Percentiles rank a stretch among this genome's conserved stretches.
phyloP scores from a whole-genome alignment of 1,139 yeast species.

The Pichia sp. region DNA sequence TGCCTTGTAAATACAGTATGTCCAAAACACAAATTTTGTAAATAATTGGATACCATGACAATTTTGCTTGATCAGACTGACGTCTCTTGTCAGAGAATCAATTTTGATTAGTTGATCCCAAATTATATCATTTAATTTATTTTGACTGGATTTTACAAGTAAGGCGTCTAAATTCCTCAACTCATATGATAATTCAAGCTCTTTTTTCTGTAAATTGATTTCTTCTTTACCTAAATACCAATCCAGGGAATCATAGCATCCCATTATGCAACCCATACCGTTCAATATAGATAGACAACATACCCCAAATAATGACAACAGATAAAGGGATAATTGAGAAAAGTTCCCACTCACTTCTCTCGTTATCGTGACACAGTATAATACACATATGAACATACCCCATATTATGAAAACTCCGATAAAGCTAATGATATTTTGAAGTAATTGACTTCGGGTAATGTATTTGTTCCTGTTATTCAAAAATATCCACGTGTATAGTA shows the following conservation, averaged over 20 bases:
- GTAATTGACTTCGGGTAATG: constrained; percentile 1
- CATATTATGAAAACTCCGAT: constrained; percentile 16
- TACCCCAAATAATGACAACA: constrained; percentile 47
- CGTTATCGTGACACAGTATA: constrained; percentile 4
- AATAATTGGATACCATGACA: constrained; percentile 1
- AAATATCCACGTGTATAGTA: constrained; percentile 14
- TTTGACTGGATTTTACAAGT: neutral
- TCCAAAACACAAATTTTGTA: constrained; percentile 37
- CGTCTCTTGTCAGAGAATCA: constrained; percentile 13
- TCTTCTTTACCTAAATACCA: constrained; percentile 21
- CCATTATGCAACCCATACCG: constrained; percentile 49
- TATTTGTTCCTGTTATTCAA: neutral
- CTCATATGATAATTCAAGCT: constrained; percentile 20
- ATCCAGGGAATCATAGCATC: constrained; percentile 30
- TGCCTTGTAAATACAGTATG: constrained; percentile 63
- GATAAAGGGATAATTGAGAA: constrained; percentile 33
- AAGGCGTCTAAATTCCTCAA: constrained; percentile 9
- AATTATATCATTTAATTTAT: neutral
- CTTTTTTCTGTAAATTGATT: constrained; percentile 9
- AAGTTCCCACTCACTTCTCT: constrained; percentile 15
- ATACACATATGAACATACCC: constrained; percentile 18
- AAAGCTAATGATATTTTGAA: constrained; percentile 1
- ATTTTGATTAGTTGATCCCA: constrained; percentile 7
- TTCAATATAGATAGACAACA: constrained; percentile 47
- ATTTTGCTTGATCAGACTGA: neutral